These are phyloP conservation scores for Naganishia vaughanmartiniae DNA, from an alignment of 768 basidiomycete genomes.

Conservation along the genomic window DNA sequence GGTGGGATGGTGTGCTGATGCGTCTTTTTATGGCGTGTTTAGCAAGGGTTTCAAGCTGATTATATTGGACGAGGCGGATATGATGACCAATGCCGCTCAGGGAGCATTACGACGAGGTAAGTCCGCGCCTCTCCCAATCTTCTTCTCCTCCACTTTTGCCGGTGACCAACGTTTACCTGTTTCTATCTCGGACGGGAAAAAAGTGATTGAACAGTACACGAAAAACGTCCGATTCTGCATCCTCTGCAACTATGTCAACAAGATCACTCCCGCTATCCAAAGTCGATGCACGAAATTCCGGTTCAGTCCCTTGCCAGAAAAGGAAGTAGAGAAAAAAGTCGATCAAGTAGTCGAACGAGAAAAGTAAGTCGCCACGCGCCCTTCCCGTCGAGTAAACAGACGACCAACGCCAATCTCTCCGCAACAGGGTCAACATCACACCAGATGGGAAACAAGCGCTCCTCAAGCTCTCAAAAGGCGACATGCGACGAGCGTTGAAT, in stretches of 20 bases:
- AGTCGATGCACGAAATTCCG: conserved; percentile 96
- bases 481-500: conserved; percentile 95
- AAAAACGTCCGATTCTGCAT: conserved; percentile 99
- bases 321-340: conserved; percentile 80
- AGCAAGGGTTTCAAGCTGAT: conserved; percentile 96
- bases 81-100: conserved; percentile 99
- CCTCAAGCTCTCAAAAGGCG: conserved; percentile 86
- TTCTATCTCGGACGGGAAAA: conserved; percentile 30
- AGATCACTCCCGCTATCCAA: conserved; percentile 96
- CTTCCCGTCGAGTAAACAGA: neutral
- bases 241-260: conserved; percentile 99
- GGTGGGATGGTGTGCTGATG: neutral
- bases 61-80: conserved; percentile 98
- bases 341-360: conserved; percentile 76
- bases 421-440: conserved; percentile 73
- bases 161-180: neutral
- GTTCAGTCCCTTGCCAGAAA: conserved; percentile 84
- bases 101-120: conserved; percentile 80
- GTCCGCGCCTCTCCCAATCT: conserved; percentile 19
- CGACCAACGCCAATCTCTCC: neutral
- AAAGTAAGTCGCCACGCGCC: conserved; percentile 58
- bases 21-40: conserved; percentile 48
- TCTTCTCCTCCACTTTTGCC: neutral
- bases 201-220: conserved; percentile 95
- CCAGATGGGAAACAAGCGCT: conserved; percentile 83